Evolutionary conservation across 805 yeast genomes (phyloP), one percentile per base, ranked within the genome.

Genomic region (Metschnikowia vanudenii): DNA sequence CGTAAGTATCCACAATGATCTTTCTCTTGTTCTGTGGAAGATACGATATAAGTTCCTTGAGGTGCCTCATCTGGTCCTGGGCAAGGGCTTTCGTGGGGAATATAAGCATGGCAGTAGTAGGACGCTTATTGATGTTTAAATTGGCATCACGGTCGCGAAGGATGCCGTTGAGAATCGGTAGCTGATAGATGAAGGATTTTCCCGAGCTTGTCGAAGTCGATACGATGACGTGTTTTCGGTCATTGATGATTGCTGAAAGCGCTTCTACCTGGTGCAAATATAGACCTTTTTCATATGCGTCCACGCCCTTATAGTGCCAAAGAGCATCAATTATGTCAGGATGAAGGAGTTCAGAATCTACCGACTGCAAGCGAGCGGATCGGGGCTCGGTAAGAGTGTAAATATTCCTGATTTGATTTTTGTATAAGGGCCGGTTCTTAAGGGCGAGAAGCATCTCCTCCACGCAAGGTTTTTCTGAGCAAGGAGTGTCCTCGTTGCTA

Each of bases 81-180:
- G 99, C 98, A 42, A 94, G 71, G 0, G 99, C 99, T 60, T 94
- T 94, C 0, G 99, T 94, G 2, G 99, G 99, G 57, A 94, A 94
- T 11, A 94, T 82, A 57, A 86, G 90, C 72, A 95, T 73, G 9
- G 96, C 86, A 0, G 96, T 87, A 4, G 78, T 56, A 0, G 50
- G 24, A n/a, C 70, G 42, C 5, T 51, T 45, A n/a, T 41, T 43
- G 28, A 45, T 28, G 67, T 68, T 10, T 68, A 67, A 36, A 61
- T 72, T 42, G 75, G 53, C 42, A 29, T 60, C 57, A 5, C 65
- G 41, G 68, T 69, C 67, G 64, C 68, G 63, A 11, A 72, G 49
- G 10, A 72, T 67, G 33, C 63, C 74, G 41, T 74, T 70, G 9
- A 91, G 61, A 2, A 92, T 87, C 0, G 98, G 96, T 1, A 90